Conservation (phyloP, 2,329 filamentous ascomycete genomes). For the Furcasterigmium furcatum region DNA sequence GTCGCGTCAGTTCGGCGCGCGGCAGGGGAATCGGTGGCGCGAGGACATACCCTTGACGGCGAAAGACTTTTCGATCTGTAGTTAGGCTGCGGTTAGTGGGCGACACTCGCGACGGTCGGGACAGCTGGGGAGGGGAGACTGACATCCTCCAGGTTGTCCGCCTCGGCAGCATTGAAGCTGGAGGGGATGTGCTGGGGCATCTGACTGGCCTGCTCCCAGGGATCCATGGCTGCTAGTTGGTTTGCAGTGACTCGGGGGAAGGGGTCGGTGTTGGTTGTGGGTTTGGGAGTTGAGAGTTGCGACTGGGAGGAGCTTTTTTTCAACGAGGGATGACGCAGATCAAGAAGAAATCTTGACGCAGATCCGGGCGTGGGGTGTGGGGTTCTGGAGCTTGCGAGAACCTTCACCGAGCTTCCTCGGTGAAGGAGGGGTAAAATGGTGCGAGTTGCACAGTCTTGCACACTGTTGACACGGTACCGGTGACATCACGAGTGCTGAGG, state of each 20-base stretch:
- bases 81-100: slow-evolving; percentile 4
- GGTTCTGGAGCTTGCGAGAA: not conserved
- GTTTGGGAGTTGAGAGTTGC: not conserved
- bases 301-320: not conserved
- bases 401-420: slow-evolving; percentile 4
- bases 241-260: not conserved
- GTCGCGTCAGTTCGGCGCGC: not conserved
- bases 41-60: slow-evolving; percentile 76
- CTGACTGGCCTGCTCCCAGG: slow-evolving; percentile 28
- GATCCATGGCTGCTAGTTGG: slow-evolving; percentile 27
- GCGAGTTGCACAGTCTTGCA: not conserved
- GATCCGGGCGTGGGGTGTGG: slow-evolving; percentile 1
- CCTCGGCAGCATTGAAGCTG: slow-evolving; percentile 57
- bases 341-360: not conserved
- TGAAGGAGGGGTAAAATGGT: not conserved
- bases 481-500: not conserved
- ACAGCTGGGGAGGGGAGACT: slow-evolving; percentile 25
- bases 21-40: not conserved
- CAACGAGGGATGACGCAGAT: not conserved
- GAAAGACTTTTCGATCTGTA: slow-evolving; percentile 99
- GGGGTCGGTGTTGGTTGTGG: not conserved
- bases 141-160: slow-evolving; percentile 53
- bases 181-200: slow-evolving; percentile 36
- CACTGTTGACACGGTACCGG: not conserved
- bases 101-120: not conserved